A percentile compares a stretch with the other conserved stretches of the same genome.
These are phyloP conservation scores for Emiliania huxleyi DNA, from an alignment of 78 protist species.

Conservation along the genomic window DNA sequence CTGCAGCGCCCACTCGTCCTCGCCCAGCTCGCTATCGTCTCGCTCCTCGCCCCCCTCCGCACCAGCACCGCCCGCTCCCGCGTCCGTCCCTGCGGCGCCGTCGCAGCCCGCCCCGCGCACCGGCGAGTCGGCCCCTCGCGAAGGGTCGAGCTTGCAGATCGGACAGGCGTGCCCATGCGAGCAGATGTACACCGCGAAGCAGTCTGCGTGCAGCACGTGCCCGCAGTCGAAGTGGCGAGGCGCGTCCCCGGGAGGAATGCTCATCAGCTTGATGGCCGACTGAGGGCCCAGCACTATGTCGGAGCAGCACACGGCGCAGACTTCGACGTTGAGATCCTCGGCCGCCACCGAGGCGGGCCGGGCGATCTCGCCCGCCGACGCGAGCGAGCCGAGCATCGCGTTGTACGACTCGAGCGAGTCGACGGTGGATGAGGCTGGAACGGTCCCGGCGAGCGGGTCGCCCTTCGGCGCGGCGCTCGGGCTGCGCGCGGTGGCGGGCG, in stretches of 20 bases:
- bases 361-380: neutral
- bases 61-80: no score
- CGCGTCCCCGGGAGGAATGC: neutral
- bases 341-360: neutral
- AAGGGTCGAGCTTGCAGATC: neutral
- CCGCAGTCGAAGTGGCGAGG: constrained; percentile 1
- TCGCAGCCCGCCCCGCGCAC: no score
- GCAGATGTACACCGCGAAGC: neutral
- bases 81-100: no score
- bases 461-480: no score
- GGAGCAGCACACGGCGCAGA: neutral
- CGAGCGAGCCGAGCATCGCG: neutral
- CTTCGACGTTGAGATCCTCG: neutral
- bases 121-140: no score
- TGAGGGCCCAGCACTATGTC: neutral
- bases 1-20: no score
- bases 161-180: neutral
- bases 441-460: neutral
- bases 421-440: neutral
- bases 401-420: neutral
- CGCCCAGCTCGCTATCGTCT: no score
- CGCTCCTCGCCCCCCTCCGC: no score
- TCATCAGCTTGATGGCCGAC: neutral
- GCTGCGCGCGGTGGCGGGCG: no score
- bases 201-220: neutral